Evolutionary conservation across 2,329 filamentous ascomycete species (phyloP).

Genomic region (Parastagonospora avenae): DNA sequence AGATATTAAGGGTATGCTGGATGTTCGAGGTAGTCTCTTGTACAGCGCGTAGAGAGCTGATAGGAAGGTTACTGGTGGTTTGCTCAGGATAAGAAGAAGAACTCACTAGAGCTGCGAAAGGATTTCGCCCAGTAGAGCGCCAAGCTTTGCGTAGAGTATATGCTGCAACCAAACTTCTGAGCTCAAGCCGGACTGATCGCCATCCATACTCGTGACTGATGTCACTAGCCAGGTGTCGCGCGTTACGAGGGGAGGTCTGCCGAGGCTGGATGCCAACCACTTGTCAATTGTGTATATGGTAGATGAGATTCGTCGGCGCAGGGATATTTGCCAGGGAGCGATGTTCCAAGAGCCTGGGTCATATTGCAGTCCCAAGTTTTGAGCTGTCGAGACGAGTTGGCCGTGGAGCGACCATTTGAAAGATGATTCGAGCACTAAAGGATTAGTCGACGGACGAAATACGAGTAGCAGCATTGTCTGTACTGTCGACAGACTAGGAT

Average conservation of each 20-base stretch:
- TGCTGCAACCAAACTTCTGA: conserved; percentile 1
- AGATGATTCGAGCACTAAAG: conserved; percentile 10
- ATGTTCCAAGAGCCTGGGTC: conserved; percentile 13
- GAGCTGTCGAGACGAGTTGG: conserved; percentile 7
- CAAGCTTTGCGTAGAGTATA: not conserved
- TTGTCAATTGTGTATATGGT: conserved; percentile 8
- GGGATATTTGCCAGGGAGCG: conserved; percentile 8
- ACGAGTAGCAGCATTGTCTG: conserved; percentile 10
- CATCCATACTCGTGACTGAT: conserved; percentile 1
- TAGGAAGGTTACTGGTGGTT: not conserved
- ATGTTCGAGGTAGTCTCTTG: not conserved
- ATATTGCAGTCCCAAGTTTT: conserved; percentile 12
- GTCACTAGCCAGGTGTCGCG: conserved; percentile 12
- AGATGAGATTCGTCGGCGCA: conserved; percentile 11
- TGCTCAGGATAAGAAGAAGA: not conserved
- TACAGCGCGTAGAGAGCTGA: conserved; percentile 8
- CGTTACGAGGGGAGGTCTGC: conserved; percentile 10
- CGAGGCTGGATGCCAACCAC: conserved; percentile 12
- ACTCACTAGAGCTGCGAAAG: conserved; percentile 8
- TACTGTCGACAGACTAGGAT: conserved; percentile 4
- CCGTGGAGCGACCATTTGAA: conserved; percentile 13
- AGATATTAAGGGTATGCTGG: not conserved
- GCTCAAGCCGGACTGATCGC: conserved; percentile 1
- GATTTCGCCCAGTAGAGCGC: conserved; percentile 1
- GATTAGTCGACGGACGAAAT: conserved; percentile 11